phyloP scores from a whole-genome alignment of 805 yeast species.

The Myxozyma geophila region DNA sequence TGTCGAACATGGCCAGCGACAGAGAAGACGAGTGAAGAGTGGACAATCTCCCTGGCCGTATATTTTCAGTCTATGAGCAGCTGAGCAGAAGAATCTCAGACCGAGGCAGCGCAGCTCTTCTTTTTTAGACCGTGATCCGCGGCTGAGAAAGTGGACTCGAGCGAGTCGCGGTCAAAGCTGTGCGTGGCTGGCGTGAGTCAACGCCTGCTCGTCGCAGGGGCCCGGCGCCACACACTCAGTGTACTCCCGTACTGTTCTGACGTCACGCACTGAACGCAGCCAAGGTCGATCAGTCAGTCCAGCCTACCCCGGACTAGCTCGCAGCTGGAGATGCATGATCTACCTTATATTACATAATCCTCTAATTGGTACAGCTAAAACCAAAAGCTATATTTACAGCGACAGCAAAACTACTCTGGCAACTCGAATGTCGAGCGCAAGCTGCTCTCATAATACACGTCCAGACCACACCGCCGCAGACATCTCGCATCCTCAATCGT shows the following conservation, averaged over 20 bases:
- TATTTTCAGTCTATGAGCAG: too few species aligned
- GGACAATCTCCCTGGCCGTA: too few species aligned
- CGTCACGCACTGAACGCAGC: not conserved
- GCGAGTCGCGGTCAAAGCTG: not conserved
- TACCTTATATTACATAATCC: too few species aligned
- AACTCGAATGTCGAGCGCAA: not conserved
- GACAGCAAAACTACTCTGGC: not conserved
- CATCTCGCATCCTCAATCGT: slow-evolving; percentile 4
- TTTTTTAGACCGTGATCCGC: too few species aligned
- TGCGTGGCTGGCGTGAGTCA: not conserved
- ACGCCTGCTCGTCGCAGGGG: not conserved
- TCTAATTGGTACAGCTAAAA: too few species aligned
- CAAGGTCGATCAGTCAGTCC: not conserved
- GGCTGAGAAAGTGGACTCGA: not conserved
- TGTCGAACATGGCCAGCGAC: not conserved
- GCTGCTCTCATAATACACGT: slow-evolving; percentile 9
- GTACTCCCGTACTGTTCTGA: not conserved
- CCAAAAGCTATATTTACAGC: too few species aligned
- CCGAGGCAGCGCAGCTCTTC: too few species aligned
- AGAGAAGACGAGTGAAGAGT: not conserved
- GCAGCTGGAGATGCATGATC: too few species aligned
- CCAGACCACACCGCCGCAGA: slow-evolving; percentile 15
- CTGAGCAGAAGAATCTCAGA: too few species aligned
- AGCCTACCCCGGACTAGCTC: not conserved
- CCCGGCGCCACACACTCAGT: slow-evolving; percentile 2